Evolutionary conservation across 164 flowering plant genomes (phyloP), one percentile per base, ranked within the genome.

Genomic region (Magnolia sinica): DNA sequence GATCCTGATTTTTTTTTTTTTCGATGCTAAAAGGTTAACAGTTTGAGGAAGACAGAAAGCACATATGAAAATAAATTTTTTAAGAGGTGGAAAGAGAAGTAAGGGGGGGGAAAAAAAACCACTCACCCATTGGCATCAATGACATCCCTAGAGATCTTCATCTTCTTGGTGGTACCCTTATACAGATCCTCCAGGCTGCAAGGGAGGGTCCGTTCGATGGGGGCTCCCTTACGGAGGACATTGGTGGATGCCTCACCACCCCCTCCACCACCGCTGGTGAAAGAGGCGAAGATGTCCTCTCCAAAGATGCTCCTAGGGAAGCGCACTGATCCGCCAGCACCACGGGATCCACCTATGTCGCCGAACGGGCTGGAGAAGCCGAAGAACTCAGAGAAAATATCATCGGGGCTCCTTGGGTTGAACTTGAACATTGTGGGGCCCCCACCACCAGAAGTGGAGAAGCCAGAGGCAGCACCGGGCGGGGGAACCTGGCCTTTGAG

Each of bases 171-270:
- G 14, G 96, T 90, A 24, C 99, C 99, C 84, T 91, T 95, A 50
- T 93, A 92, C 81, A 95, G 83, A 78, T 95, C 98, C 84, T 95
- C 98, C 84, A 95, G 85, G 76, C 91, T 90, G 84, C 99, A 95
- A 13, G 84, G 84, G 79, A 95, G 81, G 2, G 83, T 77, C 72
- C 87, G 72, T 85, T 95, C 98, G 24, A 93, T 92, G 0, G 95
- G 79, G 3, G 90, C 78, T 0, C 80, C 90, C 78, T 93, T 93
- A 70, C 95, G 75, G 6, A 74, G 84, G 37, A 69, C 74, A 78
- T 73, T 74, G 6, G 78, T 79, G 0, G 91, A 84, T 18, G 86
- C 85, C 77, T 85, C 91, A 0, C 87, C 90, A 2, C 81, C 90
- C 0, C 67, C 66, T 18, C 83, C 89, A 0, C 58, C 66, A 20